Conservation (phyloP, 1,139 yeast species). For the Entelexis paramagnoliae region DNA sequence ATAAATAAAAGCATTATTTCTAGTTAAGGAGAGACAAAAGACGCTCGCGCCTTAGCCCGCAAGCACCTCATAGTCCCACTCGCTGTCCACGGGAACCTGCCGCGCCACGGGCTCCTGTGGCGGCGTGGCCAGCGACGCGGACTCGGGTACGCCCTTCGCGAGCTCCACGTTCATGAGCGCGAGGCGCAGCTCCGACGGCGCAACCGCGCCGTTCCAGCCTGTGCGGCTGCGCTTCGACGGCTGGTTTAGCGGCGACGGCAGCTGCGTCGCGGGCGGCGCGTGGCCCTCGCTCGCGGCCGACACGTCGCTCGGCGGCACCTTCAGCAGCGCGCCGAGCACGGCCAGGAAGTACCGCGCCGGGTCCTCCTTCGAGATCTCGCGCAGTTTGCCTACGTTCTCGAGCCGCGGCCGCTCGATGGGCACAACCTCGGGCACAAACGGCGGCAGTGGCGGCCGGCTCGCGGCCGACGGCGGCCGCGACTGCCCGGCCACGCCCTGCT, state of each 20-base stretch:
- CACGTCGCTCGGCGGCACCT: conserved; percentile 22
- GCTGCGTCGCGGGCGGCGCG: background rate
- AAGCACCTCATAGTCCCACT: conserved; percentile 17
- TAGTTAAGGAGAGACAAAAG: background rate
- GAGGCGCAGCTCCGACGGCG: conserved; percentile 24
- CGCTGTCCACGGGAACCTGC: conserved; percentile 1
- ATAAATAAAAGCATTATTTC: conserved; percentile 7
- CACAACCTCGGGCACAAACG: conserved; percentile 14
- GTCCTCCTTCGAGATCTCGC: conserved; percentile 20
- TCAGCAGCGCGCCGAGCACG: conserved; percentile 23
- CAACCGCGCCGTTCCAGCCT: conserved; percentile 22
- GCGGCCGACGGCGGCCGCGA: conserved; percentile 1
- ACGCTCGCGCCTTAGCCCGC: background rate
- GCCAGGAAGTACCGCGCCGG: conserved; percentile 21
- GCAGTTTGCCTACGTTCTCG: conserved; percentile 22
- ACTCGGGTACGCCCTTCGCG: conserved; percentile 17
- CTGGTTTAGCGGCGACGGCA: background rate
- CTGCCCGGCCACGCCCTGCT: background rate
- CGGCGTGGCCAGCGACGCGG: conserved; percentile 17
- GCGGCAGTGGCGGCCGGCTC: conserved; percentile 9
- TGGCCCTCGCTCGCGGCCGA: conserved; percentile 13
- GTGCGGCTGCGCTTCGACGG: conserved; percentile 2
- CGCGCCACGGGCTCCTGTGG: conserved; percentile 13
- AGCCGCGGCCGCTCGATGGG: conserved; percentile 22
- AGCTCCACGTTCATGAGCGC: conserved; percentile 22